Percentiles rank a stretch among this genome's conserved stretches.
Conservation (phyloP, 2,329 filamentous ascomycete genomes). For the Fusarium sp. region DNA sequence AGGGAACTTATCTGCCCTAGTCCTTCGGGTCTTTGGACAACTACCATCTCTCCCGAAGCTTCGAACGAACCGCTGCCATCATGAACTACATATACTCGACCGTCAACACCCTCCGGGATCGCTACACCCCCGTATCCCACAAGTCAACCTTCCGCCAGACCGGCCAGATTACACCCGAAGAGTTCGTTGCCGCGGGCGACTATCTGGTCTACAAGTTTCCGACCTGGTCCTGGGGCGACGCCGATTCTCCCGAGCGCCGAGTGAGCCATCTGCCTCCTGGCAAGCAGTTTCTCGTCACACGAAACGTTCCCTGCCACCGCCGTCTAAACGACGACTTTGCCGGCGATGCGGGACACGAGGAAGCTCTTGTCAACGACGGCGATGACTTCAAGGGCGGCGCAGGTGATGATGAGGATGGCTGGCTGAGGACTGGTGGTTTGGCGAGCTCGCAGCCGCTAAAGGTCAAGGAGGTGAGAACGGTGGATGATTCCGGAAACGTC, state of each 20-base stretch:
- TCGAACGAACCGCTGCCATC: constrained; percentile 39
- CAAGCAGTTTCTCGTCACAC: constrained; percentile 96
- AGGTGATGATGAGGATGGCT: constrained; percentile 82
- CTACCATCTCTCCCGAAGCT: neutral
- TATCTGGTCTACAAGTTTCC: constrained; percentile 99
- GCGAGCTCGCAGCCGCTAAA: constrained; percentile 82
- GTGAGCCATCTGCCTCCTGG: constrained; percentile 85
- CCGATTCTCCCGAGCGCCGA: constrained; percentile 84
- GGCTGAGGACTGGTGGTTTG: constrained; percentile 89
- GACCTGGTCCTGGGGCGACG: constrained; percentile 96
- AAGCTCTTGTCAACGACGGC: constrained; percentile 87
- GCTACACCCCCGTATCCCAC: constrained; percentile 89
- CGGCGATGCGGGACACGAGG: constrained; percentile 87
- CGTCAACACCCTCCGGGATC: constrained; percentile 91
- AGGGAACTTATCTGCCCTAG: constrained; percentile 10
- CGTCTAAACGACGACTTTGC: constrained; percentile 95
- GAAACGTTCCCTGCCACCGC: constrained; percentile 93
- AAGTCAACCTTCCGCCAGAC: constrained; percentile 94
- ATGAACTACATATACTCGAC: constrained; percentile 97
- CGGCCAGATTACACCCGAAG: constrained; percentile 96
- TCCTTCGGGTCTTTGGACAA: neutral
- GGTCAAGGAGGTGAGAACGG: constrained; percentile 85
- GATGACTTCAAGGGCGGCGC: constrained; percentile 70
- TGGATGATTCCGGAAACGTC: constrained; percentile 90
- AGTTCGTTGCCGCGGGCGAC: constrained; percentile 95